Evolutionary conservation across 1,284 basidiomycete genomes (phyloP).

Genomic region (Naganishia sp.): DNA sequence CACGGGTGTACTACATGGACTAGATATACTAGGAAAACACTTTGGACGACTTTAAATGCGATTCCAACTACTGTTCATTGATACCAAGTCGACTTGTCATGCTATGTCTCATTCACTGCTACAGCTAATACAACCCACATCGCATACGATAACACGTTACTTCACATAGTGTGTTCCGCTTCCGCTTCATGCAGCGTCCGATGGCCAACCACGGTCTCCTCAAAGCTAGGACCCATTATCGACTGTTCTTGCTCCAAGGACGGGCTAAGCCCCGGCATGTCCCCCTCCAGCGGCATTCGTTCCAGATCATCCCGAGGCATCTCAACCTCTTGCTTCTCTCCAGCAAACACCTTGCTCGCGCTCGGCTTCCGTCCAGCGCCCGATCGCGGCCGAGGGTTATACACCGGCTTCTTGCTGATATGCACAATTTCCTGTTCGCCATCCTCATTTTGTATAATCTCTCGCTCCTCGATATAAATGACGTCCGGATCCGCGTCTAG

Average conservation of each 20-base stretch:
- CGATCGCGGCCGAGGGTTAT: constrained; percentile 23
- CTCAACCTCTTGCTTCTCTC: neutral
- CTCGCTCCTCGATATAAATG: constrained; percentile 30
- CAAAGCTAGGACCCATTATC: constrained; percentile 10
- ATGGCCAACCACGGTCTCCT: neutral
- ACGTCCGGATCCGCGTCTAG: constrained; percentile 30
- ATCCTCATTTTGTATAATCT: constrained; percentile 24
- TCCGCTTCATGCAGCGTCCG: constrained; percentile 16
- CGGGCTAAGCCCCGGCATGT: neutral
- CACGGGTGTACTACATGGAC: too few species aligned
- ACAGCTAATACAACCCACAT: neutral
- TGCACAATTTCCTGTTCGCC: constrained; percentile 29
- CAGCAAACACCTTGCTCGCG: neutral
- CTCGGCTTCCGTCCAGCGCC: constrained; percentile 21
- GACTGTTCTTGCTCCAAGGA: constrained; percentile 1
- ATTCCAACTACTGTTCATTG: too few species aligned
- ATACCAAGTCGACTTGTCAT: too few species aligned
- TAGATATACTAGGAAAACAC: too few species aligned
- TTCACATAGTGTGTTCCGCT: neutral
- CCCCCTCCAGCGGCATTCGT: neutral
- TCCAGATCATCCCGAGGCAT: too few species aligned
- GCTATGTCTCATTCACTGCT: too few species aligned
- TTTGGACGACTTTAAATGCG: too few species aligned
- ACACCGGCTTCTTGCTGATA: constrained; percentile 23
- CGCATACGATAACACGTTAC: neutral